Conservation (phyloP, 441 rosid species). For the Pelargonium cotyledonis region DNA sequence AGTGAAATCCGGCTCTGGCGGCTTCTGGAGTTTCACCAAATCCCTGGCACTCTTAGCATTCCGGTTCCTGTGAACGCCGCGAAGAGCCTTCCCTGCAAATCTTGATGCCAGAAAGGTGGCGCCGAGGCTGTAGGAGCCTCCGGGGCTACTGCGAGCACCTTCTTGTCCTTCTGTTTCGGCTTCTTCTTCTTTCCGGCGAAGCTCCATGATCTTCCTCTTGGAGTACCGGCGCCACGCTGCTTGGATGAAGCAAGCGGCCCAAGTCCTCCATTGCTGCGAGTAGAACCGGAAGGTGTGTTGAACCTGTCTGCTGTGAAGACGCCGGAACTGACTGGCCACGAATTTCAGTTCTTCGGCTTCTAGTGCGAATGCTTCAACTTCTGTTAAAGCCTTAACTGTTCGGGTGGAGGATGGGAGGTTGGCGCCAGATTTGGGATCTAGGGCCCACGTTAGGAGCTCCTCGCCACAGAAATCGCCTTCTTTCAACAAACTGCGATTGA, state of each 20-base stretch:
- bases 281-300: constrained; percentile 93
- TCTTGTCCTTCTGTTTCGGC: constrained; percentile 42
- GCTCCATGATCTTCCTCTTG: constrained; percentile 75
- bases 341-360: constrained; percentile 80
- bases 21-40: constrained; percentile 73
- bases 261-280: constrained; percentile 96
- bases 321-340: constrained; percentile 91
- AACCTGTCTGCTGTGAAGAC: constrained; percentile 90
- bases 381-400: constrained; percentile 71
- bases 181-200: constrained; percentile 63
- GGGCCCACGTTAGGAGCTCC: constrained; percentile 93
- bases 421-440: constrained; percentile 77
- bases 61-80: constrained; percentile 71
- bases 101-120: constrained; percentile 89
- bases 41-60: constrained; percentile 63
- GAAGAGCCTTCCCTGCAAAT: constrained; percentile 90
- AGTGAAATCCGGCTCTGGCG: constrained; percentile 86
- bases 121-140: constrained; percentile 59
- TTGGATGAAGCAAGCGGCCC: constrained; percentile 96
- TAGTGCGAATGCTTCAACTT: constrained; percentile 91
- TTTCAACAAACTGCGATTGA: constrained; percentile 65
- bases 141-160: constrained; percentile 25
- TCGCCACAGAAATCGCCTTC: constrained; percentile 96
- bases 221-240: constrained; percentile 91
- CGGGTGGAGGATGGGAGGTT: constrained; percentile 91